Conservation (phyloP, 805 yeast species). For the Candida gorgasii region DNA sequence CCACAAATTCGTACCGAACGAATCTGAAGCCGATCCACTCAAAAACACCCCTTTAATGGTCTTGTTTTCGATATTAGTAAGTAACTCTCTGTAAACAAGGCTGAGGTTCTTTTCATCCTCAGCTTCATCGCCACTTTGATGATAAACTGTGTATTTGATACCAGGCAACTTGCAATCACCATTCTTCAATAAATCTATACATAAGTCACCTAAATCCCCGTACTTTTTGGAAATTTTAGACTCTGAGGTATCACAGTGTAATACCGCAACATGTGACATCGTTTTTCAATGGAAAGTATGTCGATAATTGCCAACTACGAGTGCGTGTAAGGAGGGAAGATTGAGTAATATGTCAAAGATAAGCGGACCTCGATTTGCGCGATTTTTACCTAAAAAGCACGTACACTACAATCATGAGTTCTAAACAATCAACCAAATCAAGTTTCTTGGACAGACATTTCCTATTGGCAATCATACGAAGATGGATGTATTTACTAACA, state of each 20-base stretch:
- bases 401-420: too few species aligned
- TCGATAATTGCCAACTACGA: too few species aligned
- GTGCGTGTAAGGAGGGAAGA: too few species aligned
- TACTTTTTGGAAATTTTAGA: slow-evolving; percentile 26
- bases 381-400: background rate
- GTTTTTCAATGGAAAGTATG: too few species aligned
- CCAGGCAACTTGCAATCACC: slow-evolving; percentile 18
- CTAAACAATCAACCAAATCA: background rate
- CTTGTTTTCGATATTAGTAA: slow-evolving; percentile 28
- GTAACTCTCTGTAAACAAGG: slow-evolving; percentile 17
- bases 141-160: slow-evolving; percentile 39
- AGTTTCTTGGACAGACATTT: background rate
- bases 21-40: slow-evolving; percentile 54
- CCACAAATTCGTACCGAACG: slow-evolving; percentile 46
- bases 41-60: slow-evolving; percentile 44
- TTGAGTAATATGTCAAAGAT: too few species aligned
- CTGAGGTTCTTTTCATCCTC: slow-evolving; percentile 10
- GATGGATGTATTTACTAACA: slow-evolving; percentile 25
- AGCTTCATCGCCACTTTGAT: slow-evolving; percentile 19
- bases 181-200: slow-evolving; percentile 29
- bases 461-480: slow-evolving; percentile 10
- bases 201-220: slow-evolving; percentile 58
- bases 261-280: slow-evolving; percentile 34
- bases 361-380: background rate
- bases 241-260: slow-evolving; percentile 42